phyloP scores from a whole-genome alignment of 768 basidiomycete genomes.

The Ramaria sp. region DNA sequence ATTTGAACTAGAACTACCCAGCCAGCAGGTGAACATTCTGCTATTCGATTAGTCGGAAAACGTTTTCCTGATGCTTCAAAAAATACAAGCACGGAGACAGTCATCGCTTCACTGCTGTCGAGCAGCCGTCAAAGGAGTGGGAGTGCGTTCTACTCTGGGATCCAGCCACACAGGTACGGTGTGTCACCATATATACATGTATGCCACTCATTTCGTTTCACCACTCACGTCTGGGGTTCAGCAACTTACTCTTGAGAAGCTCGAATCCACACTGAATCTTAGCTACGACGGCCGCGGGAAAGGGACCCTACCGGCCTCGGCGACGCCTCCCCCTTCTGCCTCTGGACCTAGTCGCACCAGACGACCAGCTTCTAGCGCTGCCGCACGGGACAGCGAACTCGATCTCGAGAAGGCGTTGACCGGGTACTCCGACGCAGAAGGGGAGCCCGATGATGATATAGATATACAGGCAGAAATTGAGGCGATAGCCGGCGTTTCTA shows the following conservation, averaged over 20 bases:
- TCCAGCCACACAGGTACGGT: constrained; percentile 50
- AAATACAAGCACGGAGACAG: constrained; percentile 35
- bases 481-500: constrained; percentile 17
- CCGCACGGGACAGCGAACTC: not conserved
- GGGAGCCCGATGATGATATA: constrained; percentile 19
- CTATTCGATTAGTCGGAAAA: not conserved
- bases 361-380: not conserved
- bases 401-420: constrained; percentile 1
- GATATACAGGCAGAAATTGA: constrained; percentile 22
- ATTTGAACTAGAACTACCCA: constrained; percentile 55
- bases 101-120: constrained; percentile 46
- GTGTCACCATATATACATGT: not conserved
- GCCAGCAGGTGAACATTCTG: constrained; percentile 40
- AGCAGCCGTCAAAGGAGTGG: constrained; percentile 49
- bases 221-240: constrained; percentile 21
- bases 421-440: constrained; percentile 4
- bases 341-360: not conserved
- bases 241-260: constrained; percentile 65
- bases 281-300: constrained; percentile 29
- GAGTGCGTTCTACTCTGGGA: constrained; percentile 78
- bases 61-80: not conserved
- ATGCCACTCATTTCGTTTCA: constrained; percentile 4
- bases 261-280: constrained; percentile 54
- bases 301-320: not conserved
- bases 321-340: constrained; percentile 1